A percentile compares a stretch with the other conserved stretches of the same genome.
Conservation (phyloP, 495 filamentous ascomycete species). For the Filosporella fistucella region DNA sequence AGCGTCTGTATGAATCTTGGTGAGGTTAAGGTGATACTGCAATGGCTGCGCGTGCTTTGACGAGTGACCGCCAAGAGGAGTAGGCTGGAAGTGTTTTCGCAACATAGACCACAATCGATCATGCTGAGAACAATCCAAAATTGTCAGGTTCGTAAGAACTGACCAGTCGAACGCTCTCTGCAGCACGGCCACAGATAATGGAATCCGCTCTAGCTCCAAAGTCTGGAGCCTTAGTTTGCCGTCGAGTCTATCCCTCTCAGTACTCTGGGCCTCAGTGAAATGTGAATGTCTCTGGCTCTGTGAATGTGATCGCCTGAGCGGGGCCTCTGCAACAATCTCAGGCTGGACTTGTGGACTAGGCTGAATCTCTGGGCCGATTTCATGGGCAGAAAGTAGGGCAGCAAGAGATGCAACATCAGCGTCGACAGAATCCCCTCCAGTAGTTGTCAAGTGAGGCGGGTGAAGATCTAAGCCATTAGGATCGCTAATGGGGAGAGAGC, state of each 20-base stretch:
- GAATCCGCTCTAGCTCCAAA: conserved; percentile 80
- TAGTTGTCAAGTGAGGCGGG: background rate
- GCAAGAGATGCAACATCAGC: conserved; percentile 14
- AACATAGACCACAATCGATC: conserved; percentile 81
- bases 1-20: conserved; percentile 75
- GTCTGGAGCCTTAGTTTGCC: conserved; percentile 65
- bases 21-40: conserved; percentile 71
- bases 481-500: background rate
- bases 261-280: conserved; percentile 12
- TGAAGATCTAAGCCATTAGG: conserved; percentile 1
- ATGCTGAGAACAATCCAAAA: conserved; percentile 74
- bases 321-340: conserved; percentile 4
- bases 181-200: conserved; percentile 64
- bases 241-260: conserved; percentile 27
- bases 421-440: conserved; percentile 3
- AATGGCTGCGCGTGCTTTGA: conserved; percentile 24
- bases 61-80: conserved; percentile 21
- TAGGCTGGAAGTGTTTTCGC: conserved; percentile 66
- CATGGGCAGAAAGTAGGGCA: conserved; percentile 13
- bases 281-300: conserved; percentile 15
- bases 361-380: background rate
- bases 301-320: conserved; percentile 11
- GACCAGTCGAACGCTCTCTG: conserved; percentile 77
- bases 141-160: conserved; percentile 68
- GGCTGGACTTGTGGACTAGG: background rate